Conservation (phyloP, 805 yeast genomes). For the Wickerhamiella musiphila region DNA sequence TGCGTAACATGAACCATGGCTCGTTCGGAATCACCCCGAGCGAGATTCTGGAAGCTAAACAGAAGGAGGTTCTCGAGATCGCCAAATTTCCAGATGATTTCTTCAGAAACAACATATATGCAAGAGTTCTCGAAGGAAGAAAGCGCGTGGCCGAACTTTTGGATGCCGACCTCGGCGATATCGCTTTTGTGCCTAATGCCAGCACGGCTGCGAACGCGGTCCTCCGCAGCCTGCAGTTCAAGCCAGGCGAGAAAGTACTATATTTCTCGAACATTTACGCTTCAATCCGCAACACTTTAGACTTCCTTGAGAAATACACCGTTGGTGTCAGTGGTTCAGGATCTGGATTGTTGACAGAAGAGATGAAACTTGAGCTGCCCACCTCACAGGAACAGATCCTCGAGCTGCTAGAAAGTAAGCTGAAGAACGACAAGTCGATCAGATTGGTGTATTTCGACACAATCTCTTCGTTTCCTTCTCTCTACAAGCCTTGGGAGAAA, state of each 20-base stretch:
- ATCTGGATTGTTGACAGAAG: too few relatives aligned
- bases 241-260: constrained; percentile 34
- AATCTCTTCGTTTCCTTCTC: constrained; percentile 49
- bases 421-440: constrained; percentile 19
- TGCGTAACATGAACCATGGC: constrained; percentile 43
- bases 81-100: constrained; percentile 33
- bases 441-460: constrained; percentile 36
- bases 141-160: constrained; percentile 27
- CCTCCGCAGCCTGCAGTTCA: constrained; percentile 35
- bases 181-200: constrained; percentile 43
- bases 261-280: constrained; percentile 34
- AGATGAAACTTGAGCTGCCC: constrained; percentile 28
- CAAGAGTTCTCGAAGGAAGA: constrained; percentile 15
- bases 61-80: constrained; percentile 18
- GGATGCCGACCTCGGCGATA: constrained; percentile 29
- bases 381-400: constrained; percentile 27
- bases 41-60: constrained; percentile 27
- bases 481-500: constrained; percentile 35
- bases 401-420: constrained; percentile 13
- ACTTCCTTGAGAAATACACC: constrained; percentile 12
- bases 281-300: constrained; percentile 34
- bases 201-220: constrained; percentile 42
- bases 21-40: constrained; percentile 42
- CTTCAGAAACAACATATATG: constrained; percentile 18
- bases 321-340: too few relatives aligned